Evolutionary conservation across 805 yeast species (phyloP), one percentile per base, ranked within the genome.

Genomic region (Saccharomycopsis schoenii): DNA sequence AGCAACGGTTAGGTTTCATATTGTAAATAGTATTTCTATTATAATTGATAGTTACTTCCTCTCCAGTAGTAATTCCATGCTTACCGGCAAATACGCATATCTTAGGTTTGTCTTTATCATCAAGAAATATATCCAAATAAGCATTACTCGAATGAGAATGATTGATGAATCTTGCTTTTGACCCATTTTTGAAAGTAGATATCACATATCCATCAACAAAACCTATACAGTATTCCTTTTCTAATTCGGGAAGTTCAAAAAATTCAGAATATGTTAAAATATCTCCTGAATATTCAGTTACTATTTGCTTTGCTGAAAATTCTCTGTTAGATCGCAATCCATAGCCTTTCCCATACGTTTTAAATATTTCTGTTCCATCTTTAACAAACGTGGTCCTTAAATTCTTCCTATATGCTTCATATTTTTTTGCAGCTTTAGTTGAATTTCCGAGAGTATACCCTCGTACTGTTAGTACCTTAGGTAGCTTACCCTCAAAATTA

Each of bases 241-340:
- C 24, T 1, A 69, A 66, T n/a, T 67, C 66, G 55, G 69, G 70
- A 34, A 82, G 66, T 17, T 67, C 62, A 37, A 74, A 73, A 68
- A 79, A 75, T 57, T 74, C 76, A 2, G 66, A 64, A 39, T 73
- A 73, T 57, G 73, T 73, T 29, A 80, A 73, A 15, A 80, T 76
- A 59, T 80, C 83, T 12, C 83, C 83, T 1, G 79, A 74, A 64
- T 79, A 80, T 64, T 80, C 83, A 36, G 77, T 67, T 36, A 80
- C 73, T n/a, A 80, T 68, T 52, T 71, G 72, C 4, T 73, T 74
- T 15, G 77, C 73, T 4, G 68, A 64, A 55, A 75, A 77, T 0
- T 67, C 64, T 37, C 77, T 67, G 2, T 70, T 67, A 2, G 82
- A 74, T 17, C 76, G 64, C 14, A 80, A 67, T 0, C 83, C 83